Conservation (phyloP, 169 alveolate species). For the Cyclospora cayetanensis region DNA sequence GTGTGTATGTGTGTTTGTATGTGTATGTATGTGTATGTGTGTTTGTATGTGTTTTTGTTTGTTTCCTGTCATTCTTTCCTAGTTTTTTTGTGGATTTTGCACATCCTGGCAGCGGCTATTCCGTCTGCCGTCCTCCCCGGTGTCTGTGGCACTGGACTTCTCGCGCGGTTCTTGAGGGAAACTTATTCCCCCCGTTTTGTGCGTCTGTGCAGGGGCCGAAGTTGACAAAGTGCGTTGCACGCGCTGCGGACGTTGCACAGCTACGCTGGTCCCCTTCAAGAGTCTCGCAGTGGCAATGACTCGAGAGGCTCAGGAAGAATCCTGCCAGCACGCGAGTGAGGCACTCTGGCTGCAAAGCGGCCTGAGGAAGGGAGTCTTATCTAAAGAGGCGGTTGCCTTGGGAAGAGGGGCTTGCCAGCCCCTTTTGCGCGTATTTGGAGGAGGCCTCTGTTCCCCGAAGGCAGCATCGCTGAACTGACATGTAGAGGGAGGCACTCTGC, state of each 20-base stretch:
- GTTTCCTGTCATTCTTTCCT: too few species aligned
- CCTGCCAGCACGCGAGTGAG: slow-evolving; percentile 62
- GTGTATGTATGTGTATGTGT: too few species aligned
- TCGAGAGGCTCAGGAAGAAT: slow-evolving; percentile 67
- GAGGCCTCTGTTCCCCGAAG: too few species aligned
- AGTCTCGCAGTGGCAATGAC: slow-evolving; percentile 72
- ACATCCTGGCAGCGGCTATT: too few species aligned
- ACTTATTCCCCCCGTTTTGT: neutral
- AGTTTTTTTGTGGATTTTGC: too few species aligned
- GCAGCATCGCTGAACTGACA: too few species aligned
- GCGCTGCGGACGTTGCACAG: slow-evolving; percentile 67
- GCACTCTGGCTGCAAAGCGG: neutral
- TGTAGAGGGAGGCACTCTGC: too few species aligned
- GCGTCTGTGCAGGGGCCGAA: slow-evolving; percentile 48
- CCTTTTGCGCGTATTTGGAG: too few species aligned
- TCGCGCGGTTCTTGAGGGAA: neutral
- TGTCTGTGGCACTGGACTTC: neutral
- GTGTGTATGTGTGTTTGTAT: too few species aligned
- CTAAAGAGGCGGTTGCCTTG: neutral
- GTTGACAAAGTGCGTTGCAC: slow-evolving; percentile 67
- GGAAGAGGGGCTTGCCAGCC: too few species aligned
- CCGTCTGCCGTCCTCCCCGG: too few species aligned
- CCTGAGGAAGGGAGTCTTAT: neutral
- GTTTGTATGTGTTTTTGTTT: too few species aligned
- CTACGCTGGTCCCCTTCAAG: slow-evolving; percentile 69